Conservation (phyloP, 2,329 filamentous ascomycete genomes). For the Epichloe coenophiala region DNA sequence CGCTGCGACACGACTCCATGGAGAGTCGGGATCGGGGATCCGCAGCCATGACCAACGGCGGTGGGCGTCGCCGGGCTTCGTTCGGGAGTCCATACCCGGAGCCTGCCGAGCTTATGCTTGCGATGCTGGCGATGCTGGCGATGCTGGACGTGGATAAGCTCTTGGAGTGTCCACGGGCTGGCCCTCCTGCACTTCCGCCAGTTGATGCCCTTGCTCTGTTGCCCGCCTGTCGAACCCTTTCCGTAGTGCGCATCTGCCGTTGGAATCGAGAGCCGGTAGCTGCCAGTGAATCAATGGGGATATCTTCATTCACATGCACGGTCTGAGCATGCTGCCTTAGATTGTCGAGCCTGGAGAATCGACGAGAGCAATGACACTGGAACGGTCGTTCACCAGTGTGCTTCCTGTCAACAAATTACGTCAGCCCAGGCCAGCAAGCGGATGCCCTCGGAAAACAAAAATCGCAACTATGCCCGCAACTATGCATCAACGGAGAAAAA, state of each 20-base stretch:
- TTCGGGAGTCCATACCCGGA: conserved; percentile 55
- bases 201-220: conserved; percentile 66
- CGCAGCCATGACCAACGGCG: conserved; percentile 69
- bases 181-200: conserved; percentile 55
- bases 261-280: conserved; percentile 88
- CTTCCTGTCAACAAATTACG: conserved; percentile 45
- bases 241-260: conserved; percentile 68
- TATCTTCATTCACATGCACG: conserved; percentile 94
- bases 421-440: not conserved
- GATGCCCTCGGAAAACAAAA: not conserved
- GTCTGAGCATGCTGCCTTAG: conserved; percentile 93
- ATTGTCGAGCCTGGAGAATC: conserved; percentile 91
- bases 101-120: conserved; percentile 54
- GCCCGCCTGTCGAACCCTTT: conserved; percentile 62
- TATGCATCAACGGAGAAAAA: not conserved
- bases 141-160: conserved; percentile 79
- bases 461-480: no score
- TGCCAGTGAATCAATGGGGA: conserved; percentile 83
- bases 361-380: conserved; percentile 84
- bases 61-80: conserved; percentile 59
- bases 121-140: conserved; percentile 64
- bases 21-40: conserved; percentile 55
- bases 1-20: conserved; percentile 54
- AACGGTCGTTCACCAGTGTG: conserved; percentile 96
- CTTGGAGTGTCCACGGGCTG: conserved; percentile 71